phyloP scores from a whole-genome alignment of 495 filamentous ascomycete species.

The Tuber indicum region DNA sequence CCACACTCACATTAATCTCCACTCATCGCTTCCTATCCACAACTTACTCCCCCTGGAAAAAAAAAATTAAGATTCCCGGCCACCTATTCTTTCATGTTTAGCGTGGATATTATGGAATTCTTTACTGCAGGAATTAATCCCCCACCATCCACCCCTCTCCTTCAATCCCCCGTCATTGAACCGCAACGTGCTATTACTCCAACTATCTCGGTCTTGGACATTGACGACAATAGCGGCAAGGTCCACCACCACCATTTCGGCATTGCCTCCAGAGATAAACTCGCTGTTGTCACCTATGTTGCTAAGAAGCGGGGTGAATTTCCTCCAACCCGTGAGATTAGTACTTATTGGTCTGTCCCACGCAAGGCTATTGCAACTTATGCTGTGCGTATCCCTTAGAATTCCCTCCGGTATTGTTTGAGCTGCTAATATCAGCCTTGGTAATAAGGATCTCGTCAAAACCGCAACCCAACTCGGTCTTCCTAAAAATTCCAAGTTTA shows the following conservation, averaged over 20 bases:
- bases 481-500: neutral
- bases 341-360: neutral
- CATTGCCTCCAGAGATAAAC: neutral
- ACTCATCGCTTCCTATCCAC: neutral
- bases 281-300: neutral
- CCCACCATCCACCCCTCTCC: neutral
- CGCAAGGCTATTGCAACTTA: neutral
- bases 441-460: neutral
- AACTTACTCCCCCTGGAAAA: neutral
- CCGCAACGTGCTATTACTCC: neutral
- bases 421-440: neutral
- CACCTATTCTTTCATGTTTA: neutral
- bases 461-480: neutral
- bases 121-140: constrained; percentile 1
- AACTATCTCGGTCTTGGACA: neutral
- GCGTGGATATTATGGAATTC: neutral
- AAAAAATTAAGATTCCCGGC: neutral
- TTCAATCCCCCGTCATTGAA: neutral
- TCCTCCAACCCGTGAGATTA: neutral
- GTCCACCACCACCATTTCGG: neutral
- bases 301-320: constrained; percentile 2
- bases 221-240: neutral
- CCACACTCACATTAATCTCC: neutral
- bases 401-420: neutral
- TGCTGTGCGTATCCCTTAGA: neutral